These are phyloP conservation scores for Alternaria sp. DNA, from an alignment of 2,329 filamentous ascomycete genomes.

Conservation along the genomic window DNA sequence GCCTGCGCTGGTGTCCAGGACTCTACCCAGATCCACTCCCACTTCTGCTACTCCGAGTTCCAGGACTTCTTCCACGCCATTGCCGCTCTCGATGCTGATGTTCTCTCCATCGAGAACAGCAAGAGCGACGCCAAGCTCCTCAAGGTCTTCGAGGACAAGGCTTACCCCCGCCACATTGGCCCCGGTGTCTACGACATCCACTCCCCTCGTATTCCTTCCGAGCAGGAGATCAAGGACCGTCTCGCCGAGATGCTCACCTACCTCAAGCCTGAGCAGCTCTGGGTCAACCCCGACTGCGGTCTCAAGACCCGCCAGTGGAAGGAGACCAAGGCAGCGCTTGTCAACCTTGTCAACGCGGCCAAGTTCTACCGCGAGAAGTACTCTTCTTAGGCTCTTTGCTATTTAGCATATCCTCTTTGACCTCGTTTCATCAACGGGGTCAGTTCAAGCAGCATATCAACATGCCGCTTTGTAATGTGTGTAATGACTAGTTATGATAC, in stretches of 20 bases:
- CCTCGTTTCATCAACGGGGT: slow-evolving; percentile 43
- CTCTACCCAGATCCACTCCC: slow-evolving; percentile 98
- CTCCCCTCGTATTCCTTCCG: slow-evolving; percentile 93
- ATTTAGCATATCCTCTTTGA: slow-evolving; percentile 27
- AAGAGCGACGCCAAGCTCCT: slow-evolving; percentile 99
- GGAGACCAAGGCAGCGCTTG: slow-evolving; percentile 95
- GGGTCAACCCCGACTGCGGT: slow-evolving; percentile 99
- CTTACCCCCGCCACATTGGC: slow-evolving; percentile 96
- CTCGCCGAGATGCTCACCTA: slow-evolving; percentile 96
- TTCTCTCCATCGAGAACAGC: slow-evolving; percentile 99
- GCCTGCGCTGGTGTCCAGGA: slow-evolving; percentile 92
- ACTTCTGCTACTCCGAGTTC: slow-evolving; percentile 99
- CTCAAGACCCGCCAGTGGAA: slow-evolving; percentile 99
- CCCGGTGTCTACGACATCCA: slow-evolving; percentile 99
- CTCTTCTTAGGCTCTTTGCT: slow-evolving; percentile 59
- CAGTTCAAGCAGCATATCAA: slow-evolving; percentile 46
- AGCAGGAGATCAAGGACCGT: slow-evolving; percentile 98
- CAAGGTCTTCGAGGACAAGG: slow-evolving; percentile 96
- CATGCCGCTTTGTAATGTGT: slow-evolving; percentile 49
- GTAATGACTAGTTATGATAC: slow-evolving; percentile 50
- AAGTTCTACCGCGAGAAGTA: slow-evolving; percentile 96
- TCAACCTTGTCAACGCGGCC: slow-evolving; percentile 98
- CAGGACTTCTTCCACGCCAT: slow-evolving; percentile 99
- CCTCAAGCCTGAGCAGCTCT: slow-evolving; percentile 98
- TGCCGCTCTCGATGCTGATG: slow-evolving; percentile 94